phyloP scores from a whole-genome alignment of 176 grass and related monocot genomes.

The Luzula sylvatica region DNA sequence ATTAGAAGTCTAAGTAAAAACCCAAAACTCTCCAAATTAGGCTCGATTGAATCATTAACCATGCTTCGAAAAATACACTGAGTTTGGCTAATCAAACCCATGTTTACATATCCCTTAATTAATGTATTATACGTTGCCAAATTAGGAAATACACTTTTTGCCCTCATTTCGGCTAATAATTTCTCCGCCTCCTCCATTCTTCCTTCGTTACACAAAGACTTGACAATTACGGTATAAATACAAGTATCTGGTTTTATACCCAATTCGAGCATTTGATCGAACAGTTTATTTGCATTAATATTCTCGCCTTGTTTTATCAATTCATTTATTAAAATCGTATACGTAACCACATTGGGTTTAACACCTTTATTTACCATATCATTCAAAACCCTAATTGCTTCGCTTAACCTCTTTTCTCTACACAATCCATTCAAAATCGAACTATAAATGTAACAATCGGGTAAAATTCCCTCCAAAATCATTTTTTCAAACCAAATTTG shows the following conservation, averaged over 20 bases:
- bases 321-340: constrained; percentile 73
- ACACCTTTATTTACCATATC: constrained; percentile 62
- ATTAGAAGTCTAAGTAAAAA: constrained; percentile 46
- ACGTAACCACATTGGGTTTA: constrained; percentile 36
- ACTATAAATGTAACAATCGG: constrained; percentile 48
- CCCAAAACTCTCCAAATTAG: constrained; percentile 60
- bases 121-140: constrained; percentile 68
- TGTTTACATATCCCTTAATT: constrained; percentile 54
- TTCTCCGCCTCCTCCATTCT: constrained; percentile 66
- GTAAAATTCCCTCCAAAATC: constrained; percentile 33
- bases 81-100: constrained; percentile 35
- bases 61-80: constrained; percentile 56
- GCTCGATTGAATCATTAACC: constrained; percentile 40
- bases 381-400: constrained; percentile 44
- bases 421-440: constrained; percentile 65
- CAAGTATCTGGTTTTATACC: constrained; percentile 56
- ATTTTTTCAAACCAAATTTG: constrained; percentile 44
- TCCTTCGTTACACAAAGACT: constrained; percentile 54
- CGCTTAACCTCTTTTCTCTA: constrained; percentile 51
- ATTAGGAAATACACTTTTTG: constrained; percentile 53
- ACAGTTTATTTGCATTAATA: constrained; percentile 37
- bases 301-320: constrained; percentile 37
- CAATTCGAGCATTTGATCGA: constrained; percentile 44
- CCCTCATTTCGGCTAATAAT: constrained; percentile 43
- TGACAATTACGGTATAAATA: constrained; percentile 59